Conservation (phyloP, 2,329 filamentous ascomycete species). For the Nigrospora oryzae region DNA sequence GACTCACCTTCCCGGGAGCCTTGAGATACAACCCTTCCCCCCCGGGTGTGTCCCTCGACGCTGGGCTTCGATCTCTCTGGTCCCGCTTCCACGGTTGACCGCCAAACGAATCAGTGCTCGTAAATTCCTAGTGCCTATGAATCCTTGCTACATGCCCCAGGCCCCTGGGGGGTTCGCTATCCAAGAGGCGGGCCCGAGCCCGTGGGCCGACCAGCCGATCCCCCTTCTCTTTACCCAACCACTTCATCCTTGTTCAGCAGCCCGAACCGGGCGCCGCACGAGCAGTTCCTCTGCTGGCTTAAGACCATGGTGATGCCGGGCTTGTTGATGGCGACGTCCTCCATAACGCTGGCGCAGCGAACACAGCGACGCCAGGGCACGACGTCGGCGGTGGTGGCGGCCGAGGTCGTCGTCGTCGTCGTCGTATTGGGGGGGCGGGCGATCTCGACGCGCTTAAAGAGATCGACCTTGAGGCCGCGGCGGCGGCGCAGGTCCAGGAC, state of each 20-base stretch:
- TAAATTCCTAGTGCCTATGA: too few relatives aligned
- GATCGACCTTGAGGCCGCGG: constrained; percentile 35
- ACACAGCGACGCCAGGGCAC: constrained; percentile 40
- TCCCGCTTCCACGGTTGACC: too few relatives aligned
- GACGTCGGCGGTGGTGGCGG: constrained; percentile 3
- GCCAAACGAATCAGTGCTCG: too few relatives aligned
- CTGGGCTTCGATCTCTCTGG: too few relatives aligned
- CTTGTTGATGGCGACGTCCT: constrained; percentile 39
- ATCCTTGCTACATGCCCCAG: too few relatives aligned
- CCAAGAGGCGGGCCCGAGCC: too few relatives aligned
- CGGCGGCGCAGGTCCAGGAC: constrained; percentile 31
- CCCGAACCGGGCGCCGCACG: constrained; percentile 46
- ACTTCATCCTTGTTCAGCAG: constrained; percentile 22
- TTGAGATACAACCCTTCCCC: too few relatives aligned
- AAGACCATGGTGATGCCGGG: constrained; percentile 46
- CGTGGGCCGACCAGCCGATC: too few relatives aligned
- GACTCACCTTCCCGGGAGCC: too few relatives aligned
- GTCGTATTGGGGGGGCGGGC: constrained; percentile 27
- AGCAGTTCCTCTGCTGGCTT: constrained; percentile 45
- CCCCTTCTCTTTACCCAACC: background rate
- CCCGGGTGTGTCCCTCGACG: too few relatives aligned
- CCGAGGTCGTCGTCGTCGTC: constrained; percentile 1
- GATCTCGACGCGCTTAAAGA: constrained; percentile 53
- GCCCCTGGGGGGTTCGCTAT: too few relatives aligned
- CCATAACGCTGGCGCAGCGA: constrained; percentile 58